These are phyloP conservation scores for Neofusicoccum ribis DNA, from an alignment of 2,329 filamentous ascomycete species.

Conservation along the genomic window DNA sequence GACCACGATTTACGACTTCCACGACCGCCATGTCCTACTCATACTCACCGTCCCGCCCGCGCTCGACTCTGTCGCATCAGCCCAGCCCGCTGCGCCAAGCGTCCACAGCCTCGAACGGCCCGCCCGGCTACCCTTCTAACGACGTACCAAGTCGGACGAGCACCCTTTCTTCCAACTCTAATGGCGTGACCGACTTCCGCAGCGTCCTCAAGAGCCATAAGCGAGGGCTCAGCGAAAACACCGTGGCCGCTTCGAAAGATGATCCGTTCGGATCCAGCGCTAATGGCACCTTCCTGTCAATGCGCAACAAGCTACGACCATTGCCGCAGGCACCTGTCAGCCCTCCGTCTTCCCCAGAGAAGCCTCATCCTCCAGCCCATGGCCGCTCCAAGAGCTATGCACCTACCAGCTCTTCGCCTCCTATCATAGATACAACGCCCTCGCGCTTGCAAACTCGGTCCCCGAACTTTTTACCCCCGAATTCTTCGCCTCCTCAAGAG, in stretches of 20 bases:
- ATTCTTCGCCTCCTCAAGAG: not conserved
- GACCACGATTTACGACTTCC: constrained; percentile 18
- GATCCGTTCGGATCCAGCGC: constrained; percentile 48
- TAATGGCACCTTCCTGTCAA: constrained; percentile 68
- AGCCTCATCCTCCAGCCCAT: constrained; percentile 26
- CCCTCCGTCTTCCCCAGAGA: constrained; percentile 31
- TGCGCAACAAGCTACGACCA: constrained; percentile 58
- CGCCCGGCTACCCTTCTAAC: constrained; percentile 43
- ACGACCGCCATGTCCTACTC: constrained; percentile 36
- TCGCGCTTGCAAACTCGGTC: not conserved
- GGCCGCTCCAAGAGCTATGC: constrained; percentile 43
- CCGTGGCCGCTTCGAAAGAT: constrained; percentile 44
- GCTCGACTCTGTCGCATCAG: constrained; percentile 37
- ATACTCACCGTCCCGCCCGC: constrained; percentile 36
- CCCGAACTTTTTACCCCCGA: not conserved
- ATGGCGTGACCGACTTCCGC: constrained; percentile 62
- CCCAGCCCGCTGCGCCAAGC: constrained; percentile 59
- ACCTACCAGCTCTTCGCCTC: constrained; percentile 1
- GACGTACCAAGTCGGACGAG: constrained; percentile 61
- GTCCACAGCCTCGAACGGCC: constrained; percentile 71
- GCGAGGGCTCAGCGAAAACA: constrained; percentile 74
- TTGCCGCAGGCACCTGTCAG: constrained; percentile 31
- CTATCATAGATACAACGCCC: not conserved
- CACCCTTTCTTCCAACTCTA: constrained; percentile 72
- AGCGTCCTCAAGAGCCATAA: constrained; percentile 58